These are phyloP conservation scores for Ophiostoma sp. DNA, from an alignment of 2,329 filamentous ascomycete genomes.

Conservation along the genomic window DNA sequence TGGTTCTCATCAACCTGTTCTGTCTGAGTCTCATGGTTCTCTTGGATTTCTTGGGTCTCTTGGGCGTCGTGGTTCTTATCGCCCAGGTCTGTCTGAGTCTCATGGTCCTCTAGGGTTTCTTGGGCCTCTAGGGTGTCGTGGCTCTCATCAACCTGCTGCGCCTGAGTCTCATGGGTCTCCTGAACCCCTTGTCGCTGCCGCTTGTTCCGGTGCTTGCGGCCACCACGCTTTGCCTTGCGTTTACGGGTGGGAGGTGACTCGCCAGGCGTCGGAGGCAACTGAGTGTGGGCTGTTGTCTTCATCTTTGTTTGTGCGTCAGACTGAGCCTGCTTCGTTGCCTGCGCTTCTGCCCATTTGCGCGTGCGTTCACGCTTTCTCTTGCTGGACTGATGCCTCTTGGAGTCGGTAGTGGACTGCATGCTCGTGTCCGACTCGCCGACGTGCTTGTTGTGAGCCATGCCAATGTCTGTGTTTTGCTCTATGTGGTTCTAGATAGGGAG, in stretches of 20 bases:
- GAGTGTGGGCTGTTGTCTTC: neutral
- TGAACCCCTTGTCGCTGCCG: neutral
- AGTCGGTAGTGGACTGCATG: neutral
- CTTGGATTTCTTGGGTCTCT: neutral
- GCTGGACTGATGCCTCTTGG: neutral
- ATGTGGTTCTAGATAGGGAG: neutral
- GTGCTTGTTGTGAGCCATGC: no score
- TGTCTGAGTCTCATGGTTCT: no score
- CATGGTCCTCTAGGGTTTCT: no score
- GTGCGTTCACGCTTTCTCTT: constrained; percentile 3
- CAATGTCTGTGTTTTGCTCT: no score
- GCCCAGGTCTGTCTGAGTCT: neutral
- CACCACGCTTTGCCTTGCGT: neutral
- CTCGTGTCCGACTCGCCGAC: neutral
- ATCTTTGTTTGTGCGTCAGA: neutral
- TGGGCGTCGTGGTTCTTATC: neutral
- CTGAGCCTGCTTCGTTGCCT: neutral
- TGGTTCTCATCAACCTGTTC: no score
- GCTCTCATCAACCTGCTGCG: neutral
- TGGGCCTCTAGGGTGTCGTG: no score
- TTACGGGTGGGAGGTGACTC: neutral
- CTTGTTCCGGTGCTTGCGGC: neutral
- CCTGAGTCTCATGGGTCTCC: neutral
- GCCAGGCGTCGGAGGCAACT: neutral
- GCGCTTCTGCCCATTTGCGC: neutral